Evolutionary conservation across 129 eudicot genomes (phyloP).

Genomic region (Saussurea involucrata): DNA sequence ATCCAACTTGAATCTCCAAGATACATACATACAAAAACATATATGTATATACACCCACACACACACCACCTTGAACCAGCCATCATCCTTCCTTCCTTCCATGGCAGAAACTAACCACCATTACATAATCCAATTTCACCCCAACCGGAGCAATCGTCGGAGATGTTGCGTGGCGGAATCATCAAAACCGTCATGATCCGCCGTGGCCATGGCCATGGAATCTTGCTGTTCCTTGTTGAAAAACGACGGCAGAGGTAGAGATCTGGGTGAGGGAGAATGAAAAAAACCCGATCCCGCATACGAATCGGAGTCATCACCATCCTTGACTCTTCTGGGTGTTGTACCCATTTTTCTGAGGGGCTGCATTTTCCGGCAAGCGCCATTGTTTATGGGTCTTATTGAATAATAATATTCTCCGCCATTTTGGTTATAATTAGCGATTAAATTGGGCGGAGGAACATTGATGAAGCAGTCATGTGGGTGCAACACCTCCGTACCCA

Average conservation of each 20-base stretch:
- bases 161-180: slow-evolving; percentile 45
- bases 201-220: slow-evolving; percentile 11
- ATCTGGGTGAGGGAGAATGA: slow-evolving; percentile 47
- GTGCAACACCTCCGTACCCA: slow-evolving; percentile 46
- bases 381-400: not conserved
- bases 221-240: slow-evolving; percentile 33
- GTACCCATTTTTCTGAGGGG: slow-evolving; percentile 20
- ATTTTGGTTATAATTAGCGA: not conserved
- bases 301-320: slow-evolving; percentile 30
- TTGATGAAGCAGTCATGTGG: slow-evolving; percentile 28
- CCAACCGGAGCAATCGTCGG: slow-evolving; percentile 46
- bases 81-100: slow-evolving; percentile 4
- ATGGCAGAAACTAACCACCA: not conserved
- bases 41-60: not conserved
- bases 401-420: not conserved
- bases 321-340: slow-evolving; percentile 15
- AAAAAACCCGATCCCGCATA: slow-evolving; percentile 56
- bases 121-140: slow-evolving; percentile 11
- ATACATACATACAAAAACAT: not conserved
- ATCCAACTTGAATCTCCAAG: slow-evolving; percentile 11
- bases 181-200: slow-evolving; percentile 22
- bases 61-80: slow-evolving; percentile 12
- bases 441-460: slow-evolving; percentile 4
- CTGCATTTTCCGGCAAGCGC: not conserved
- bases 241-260: slow-evolving; percentile 55